These are phyloP conservation scores for Colletotrichum orchidophilum DNA, from an alignment of 2,329 filamentous ascomycete species.

Conservation along the genomic window DNA sequence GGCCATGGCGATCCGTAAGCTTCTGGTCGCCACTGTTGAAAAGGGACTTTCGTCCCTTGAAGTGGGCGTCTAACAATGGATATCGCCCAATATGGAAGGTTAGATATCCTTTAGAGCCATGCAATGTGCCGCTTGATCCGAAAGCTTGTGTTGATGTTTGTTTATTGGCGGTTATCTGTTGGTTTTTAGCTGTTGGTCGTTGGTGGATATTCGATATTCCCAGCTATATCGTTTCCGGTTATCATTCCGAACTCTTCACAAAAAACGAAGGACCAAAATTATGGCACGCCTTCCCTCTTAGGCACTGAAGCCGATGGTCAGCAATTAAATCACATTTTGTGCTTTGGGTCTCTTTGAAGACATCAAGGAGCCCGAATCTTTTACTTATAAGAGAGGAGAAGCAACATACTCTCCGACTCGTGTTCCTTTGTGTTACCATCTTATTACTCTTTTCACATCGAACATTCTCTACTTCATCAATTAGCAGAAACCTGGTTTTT, in stretches of 20 bases:
- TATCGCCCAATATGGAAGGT: not conserved
- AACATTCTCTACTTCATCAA: not conserved
- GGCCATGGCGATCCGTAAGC: too few relatives aligned
- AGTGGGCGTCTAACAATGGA: too few relatives aligned
- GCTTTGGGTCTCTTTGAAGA: not conserved
- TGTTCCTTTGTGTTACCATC: not conserved
- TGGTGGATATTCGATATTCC: not conserved
- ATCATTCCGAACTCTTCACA: not conserved
- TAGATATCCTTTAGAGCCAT: not conserved
- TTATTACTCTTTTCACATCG: not conserved
- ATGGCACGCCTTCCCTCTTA: not conserved
- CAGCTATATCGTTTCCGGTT: not conserved
- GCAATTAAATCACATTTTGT: not conserved
- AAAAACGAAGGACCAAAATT: rapidly evolving
- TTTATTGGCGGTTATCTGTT: not conserved
- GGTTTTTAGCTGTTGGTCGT: not conserved
- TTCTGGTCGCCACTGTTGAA: too few relatives aligned
- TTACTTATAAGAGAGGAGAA: not conserved
- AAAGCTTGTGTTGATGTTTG: not conserved
- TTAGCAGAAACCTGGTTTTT: not conserved
- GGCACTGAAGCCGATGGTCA: not conserved
- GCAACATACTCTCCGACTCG: not conserved
- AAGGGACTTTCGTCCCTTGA: too few relatives aligned
- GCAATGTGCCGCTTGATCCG: slow-evolving; percentile 1
- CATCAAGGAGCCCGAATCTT: not conserved